Base-by-base conservation (phyloP, 441 rosid species). In the Brassica balearica region DNA sequence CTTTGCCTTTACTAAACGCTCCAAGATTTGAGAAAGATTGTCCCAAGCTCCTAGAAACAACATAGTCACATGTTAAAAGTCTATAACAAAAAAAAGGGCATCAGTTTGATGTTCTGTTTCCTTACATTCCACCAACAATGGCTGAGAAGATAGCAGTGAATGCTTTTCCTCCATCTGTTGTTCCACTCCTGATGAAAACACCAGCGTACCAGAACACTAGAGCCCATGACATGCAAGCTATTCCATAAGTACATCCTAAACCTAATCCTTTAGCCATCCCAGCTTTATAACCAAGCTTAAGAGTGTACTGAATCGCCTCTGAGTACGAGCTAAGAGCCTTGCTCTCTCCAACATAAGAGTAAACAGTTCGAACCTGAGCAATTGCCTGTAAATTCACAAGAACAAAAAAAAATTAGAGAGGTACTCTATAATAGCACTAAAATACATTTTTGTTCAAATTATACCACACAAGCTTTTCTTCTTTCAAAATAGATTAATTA, bases 241-340 rank as follows among this genome's bases (percentile, higher is more conserved):
- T 96, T 55, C 99, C 99, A 80, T 91, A 96, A 0, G 99, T 96
- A 82, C 98, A 96, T 78, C 99, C 99, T 62, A 96, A 85, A 34
- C 99, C 99, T 83, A 96, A 86, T 5, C 99, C 99, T 86, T 96
- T 96, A 76, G 99, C 99, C 99, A 96, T 92, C 20, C 99, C 99
- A 15, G 99, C 99, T 85, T 94, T 96, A 83, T 96, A 96, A 66
- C 99, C 97, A 4, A 96, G 97, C 85, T 91, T 94, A 73, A 96
- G 86, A 0, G 97, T 94, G 75, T 92, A 92, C 58, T 96, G 99
- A 85, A 96, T 94, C 0, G 98, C 94, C 73, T 96, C 99, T 0
- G 98, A 92, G 82, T 92, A 96, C 5, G 94, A 83, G 81, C 85
- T 91, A 17, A 96, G 83, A 53, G 98, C 97, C 90, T 96, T 94